Evolutionary conservation across 1,284 basidiomycete genomes (phyloP).

Genomic region (Puccinia brachypodii): DNA sequence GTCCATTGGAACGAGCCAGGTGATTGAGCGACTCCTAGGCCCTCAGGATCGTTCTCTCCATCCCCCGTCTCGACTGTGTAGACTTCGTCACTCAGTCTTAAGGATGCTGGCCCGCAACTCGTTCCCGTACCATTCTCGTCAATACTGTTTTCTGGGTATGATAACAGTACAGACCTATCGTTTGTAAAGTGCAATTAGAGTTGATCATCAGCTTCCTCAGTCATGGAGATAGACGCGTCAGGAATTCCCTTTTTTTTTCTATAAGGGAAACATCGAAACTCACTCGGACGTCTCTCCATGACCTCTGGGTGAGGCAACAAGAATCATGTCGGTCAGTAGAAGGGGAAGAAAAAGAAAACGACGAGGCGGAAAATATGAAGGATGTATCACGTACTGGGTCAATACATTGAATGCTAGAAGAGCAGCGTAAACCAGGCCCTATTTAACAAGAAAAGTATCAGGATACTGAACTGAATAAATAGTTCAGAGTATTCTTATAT

Average conservation of each 20-base stretch:
- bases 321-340: neutral
- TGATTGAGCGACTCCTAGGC: neutral
- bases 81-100: conserved; percentile 25
- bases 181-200: neutral
- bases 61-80: conserved; percentile 20
- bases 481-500: neutral
- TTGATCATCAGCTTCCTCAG: neutral
- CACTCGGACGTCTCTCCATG: conserved; percentile 15
- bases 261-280: neutral
- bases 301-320: neutral
- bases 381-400: conserved; percentile 16
- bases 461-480: neutral
- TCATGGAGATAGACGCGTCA: neutral
- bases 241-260: neutral
- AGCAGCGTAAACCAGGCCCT: conserved; percentile 21
- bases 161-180: conserved; percentile 32
- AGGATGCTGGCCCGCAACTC: conserved; percentile 12
- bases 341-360: neutral
- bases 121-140: conserved; percentile 13
- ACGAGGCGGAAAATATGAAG: neutral
- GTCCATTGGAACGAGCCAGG: conserved; percentile 42
- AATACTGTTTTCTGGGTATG: neutral
- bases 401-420: conserved; percentile 27
- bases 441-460: neutral
- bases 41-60: conserved; percentile 1